Conservation (phyloP, 768 basidiomycete species). For the Xerocomus spinulosus region DNA sequence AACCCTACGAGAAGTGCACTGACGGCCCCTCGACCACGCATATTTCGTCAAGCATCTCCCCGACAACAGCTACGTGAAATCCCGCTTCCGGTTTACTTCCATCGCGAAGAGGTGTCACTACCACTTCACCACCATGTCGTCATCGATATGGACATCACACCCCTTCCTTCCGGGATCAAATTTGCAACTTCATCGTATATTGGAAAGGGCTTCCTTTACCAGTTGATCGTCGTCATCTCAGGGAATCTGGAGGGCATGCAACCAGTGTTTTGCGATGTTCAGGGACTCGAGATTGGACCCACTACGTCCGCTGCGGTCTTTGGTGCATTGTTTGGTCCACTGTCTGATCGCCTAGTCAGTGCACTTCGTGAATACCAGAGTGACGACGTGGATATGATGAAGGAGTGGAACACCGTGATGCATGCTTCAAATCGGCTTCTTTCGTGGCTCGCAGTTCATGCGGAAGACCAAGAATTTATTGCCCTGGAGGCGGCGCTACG, state of each 20-base stretch:
- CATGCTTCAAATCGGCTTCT: conserved; percentile 41
- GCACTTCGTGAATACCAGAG: conserved; percentile 34
- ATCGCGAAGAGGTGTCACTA: conserved; percentile 7
- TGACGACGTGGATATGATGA: conserved; percentile 18
- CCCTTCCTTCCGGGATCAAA: conserved; percentile 47
- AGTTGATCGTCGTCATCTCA: conserved; percentile 44
- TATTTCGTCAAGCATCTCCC: conserved; percentile 14
- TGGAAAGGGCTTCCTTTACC: conserved; percentile 55
- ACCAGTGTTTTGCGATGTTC: conserved; percentile 32
- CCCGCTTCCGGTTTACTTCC: conserved; percentile 15
- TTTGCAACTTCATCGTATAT: conserved; percentile 53
- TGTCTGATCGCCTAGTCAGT: conserved; percentile 43
- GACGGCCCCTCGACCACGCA: conserved; percentile 8
- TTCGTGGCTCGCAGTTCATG: conserved; percentile 40
- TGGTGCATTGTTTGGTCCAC: conserved; percentile 38
- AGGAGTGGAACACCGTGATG: conserved; percentile 39
- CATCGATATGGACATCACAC: conserved; percentile 50
- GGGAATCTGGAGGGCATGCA: conserved; percentile 21
- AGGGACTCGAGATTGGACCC: conserved; percentile 42
- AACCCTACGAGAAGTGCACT: conserved; percentile 1
- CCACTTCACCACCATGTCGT: conserved; percentile 23
- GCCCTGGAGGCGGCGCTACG: conserved; percentile 33
- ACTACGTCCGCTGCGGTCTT: conserved; percentile 44
- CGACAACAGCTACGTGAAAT: conserved; percentile 7
- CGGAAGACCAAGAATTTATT: conserved; percentile 31